Evolutionary conservation across 1,139 yeast species (phyloP).

Genomic region (Geotrichum fermentans): DNA sequence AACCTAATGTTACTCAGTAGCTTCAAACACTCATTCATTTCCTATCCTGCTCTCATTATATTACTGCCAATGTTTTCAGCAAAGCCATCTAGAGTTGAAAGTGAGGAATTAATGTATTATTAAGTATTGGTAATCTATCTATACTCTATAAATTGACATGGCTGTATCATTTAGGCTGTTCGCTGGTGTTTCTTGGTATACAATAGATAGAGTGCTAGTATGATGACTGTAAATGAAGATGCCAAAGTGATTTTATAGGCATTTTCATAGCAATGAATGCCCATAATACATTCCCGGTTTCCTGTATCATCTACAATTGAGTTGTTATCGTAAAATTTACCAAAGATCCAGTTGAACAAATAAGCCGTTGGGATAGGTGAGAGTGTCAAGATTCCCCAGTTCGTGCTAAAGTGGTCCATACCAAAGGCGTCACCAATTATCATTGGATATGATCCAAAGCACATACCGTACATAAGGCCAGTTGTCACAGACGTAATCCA

Average conservation of each 20-base stretch:
- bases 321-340: slow-evolving; percentile 36
- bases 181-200: background rate
- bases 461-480: slow-evolving; percentile 75
- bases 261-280: slow-evolving; percentile 26
- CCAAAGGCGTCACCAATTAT: slow-evolving; percentile 75
- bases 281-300: slow-evolving; percentile 24
- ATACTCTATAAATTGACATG: too few species aligned
- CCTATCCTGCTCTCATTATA: too few species aligned
- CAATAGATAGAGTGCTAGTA: background rate
- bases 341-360: slow-evolving; percentile 39
- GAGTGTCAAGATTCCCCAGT: slow-evolving; percentile 65
- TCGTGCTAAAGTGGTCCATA: slow-evolving; percentile 62
- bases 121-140: too few species aligned
- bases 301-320: slow-evolving; percentile 26
- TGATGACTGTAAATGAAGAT: slow-evolving; percentile 18
- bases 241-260: slow-evolving; percentile 27
- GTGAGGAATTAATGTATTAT: too few species aligned
- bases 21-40: too few species aligned
- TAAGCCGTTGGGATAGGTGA: slow-evolving; percentile 41
- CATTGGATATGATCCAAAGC: slow-evolving; percentile 78
- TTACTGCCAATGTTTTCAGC: too few species aligned
- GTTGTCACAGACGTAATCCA: slow-evolving; percentile 54
- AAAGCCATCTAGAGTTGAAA: too few species aligned
- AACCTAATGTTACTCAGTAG: too few species aligned
- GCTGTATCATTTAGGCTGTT: slow-evolving; percentile 2